phyloP scores from a whole-genome alignment of 177 flowering plant species.

The Tripterygium wilfordii region DNA sequence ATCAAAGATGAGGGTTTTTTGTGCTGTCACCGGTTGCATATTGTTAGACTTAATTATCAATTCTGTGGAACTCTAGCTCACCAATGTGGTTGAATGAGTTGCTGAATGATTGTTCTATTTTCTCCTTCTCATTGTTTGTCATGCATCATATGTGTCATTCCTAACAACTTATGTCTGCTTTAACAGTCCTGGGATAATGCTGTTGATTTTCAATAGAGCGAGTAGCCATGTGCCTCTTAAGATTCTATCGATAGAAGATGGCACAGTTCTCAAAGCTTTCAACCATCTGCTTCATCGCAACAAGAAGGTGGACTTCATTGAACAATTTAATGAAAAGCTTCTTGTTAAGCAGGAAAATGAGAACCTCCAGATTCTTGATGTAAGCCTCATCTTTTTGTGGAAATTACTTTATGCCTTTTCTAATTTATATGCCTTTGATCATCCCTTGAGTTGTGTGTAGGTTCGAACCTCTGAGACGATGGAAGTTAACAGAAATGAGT shows the following conservation, averaged over 20 bases:
- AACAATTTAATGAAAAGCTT: constrained; percentile 97
- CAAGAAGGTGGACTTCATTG: constrained; percentile 98
- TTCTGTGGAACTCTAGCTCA: too few species aligned
- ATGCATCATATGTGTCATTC: too few species aligned
- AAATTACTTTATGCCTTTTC: neutral
- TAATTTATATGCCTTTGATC: constrained; percentile 1
- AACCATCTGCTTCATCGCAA: constrained; percentile 90
- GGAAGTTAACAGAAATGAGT: constrained; percentile 81
- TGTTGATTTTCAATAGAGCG: constrained; percentile 71
- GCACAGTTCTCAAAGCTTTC: constrained; percentile 89
- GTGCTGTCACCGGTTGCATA: neutral
- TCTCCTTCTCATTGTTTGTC: too few species aligned
- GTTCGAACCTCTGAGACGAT: constrained; percentile 72
- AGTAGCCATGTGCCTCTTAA: constrained; percentile 84
- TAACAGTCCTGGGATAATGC: constrained; percentile 99
- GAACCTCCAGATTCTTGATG: constrained; percentile 97
- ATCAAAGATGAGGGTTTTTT: too few species aligned
- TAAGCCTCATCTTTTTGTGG: constrained; percentile 20
- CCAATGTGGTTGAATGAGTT: too few species aligned
- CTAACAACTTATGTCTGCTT: too few species aligned
- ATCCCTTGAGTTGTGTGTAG: constrained; percentile 30
- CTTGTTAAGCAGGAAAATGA: constrained; percentile 99
- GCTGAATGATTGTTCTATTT: too few species aligned
- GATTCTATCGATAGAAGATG: constrained; percentile 96
- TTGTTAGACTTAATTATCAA: too few species aligned